Conservation (phyloP, 176 grass and related monocot species). For the Lolium perenne region DNA sequence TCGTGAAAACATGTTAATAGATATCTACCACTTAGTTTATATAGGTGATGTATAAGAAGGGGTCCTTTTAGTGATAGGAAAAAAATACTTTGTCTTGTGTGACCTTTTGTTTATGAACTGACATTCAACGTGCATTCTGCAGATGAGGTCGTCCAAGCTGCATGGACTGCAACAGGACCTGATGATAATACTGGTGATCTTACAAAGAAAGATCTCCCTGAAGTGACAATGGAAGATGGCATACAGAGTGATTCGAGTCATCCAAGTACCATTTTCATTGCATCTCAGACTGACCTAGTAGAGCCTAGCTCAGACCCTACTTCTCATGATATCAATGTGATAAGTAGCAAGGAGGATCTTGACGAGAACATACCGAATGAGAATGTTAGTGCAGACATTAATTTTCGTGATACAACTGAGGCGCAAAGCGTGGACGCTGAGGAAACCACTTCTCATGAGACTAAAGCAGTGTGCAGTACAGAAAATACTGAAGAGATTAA, state of each 20-base stretch:
- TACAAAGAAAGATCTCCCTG: slow-evolving; percentile 19
- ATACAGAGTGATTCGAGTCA: slow-evolving; percentile 28
- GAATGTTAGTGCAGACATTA: background rate
- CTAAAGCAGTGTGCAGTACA: background rate
- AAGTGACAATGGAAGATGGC: background rate
- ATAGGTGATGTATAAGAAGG: background rate
- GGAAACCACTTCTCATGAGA: slow-evolving; percentile 23
- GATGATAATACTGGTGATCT: background rate
- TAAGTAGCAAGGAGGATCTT: slow-evolving; percentile 14
- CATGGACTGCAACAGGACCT: slow-evolving; percentile 16
- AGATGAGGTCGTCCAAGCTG: slow-evolving; percentile 26
- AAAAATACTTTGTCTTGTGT: background rate
- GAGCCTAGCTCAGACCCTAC: slow-evolving; percentile 17
- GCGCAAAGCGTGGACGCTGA: slow-evolving; percentile 2
- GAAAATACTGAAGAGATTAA: slow-evolving; percentile 40
- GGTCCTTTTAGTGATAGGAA: background rate
- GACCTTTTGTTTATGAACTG: slow-evolving; percentile 10
- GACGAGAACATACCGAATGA: slow-evolving; percentile 10
- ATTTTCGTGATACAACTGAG: background rate
- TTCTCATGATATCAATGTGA: slow-evolving; percentile 20
- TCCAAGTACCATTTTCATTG: background rate
- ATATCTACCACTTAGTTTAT: background rate
- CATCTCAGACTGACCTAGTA: slow-evolving; percentile 29
- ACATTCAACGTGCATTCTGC: slow-evolving; percentile 25
- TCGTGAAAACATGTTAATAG: background rate